Conservation (phyloP, 345 rosid genomes). For the Nephelium lappaceum region DNA sequence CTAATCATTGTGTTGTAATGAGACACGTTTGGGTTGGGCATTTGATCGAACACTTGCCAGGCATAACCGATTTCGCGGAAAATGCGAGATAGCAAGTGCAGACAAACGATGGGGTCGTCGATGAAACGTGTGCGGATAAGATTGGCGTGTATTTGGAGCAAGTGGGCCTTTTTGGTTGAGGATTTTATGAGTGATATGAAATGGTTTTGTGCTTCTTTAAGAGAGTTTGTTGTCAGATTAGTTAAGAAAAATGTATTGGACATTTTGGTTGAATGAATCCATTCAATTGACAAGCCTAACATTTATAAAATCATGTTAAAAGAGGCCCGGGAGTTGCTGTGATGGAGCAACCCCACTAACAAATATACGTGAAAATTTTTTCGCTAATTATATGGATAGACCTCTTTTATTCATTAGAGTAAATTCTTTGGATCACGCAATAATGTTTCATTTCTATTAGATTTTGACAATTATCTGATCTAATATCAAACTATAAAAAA, state of each 20-base stretch:
- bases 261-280: no score
- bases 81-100: conserved; percentile 58
- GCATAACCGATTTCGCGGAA: conserved; percentile 42
- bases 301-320: no score
- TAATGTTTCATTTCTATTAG: no score
- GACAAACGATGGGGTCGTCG: conserved; percentile 46
- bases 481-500: no score
- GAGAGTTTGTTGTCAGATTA: not conserved
- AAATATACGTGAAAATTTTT: no score
- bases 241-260: not conserved
- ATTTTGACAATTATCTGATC: no score
- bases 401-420: no score
- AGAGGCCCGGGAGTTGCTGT: no score
- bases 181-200: conserved; percentile 61
- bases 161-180: conserved; percentile 45
- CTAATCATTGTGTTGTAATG: conserved; percentile 70
- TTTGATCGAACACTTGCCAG: conserved; percentile 54
- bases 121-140: conserved; percentile 50
- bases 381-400: no score
- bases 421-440: no score
- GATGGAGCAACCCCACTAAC: no score
- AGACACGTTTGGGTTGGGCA: conserved; percentile 46
- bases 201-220: not conserved
- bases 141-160: conserved; percentile 73
- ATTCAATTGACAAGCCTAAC: no score